Evolutionary conservation across 2,329 filamentous ascomycete species (phyloP).

Genomic region (Aspergillus persii): DNA sequence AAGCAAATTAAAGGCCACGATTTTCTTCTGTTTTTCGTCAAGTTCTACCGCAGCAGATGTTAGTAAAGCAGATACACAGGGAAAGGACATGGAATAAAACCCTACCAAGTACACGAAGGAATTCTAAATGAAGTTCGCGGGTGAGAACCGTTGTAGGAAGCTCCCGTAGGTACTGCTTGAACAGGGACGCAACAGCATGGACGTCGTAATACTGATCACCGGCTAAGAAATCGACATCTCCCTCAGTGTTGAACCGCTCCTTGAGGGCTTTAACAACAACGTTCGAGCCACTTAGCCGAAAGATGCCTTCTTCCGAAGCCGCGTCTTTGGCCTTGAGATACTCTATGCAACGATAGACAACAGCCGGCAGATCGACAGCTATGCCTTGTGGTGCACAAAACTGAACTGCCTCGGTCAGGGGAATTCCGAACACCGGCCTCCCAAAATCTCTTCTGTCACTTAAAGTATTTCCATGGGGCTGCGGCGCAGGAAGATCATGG

Average conservation of each 20-base stretch:
- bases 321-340: slow-evolving; percentile 84
- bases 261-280: slow-evolving; percentile 86
- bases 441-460: slow-evolving; percentile 54
- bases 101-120: slow-evolving; percentile 71
- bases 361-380: slow-evolving; percentile 76
- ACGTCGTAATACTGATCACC: slow-evolving; percentile 87
- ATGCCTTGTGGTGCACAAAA: slow-evolving; percentile 71
- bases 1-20: slow-evolving; percentile 71
- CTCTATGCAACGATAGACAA: slow-evolving; percentile 93
- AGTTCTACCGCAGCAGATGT: slow-evolving; percentile 56
- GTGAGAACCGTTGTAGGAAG: slow-evolving; percentile 89
- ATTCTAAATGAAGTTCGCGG: slow-evolving; percentile 83
- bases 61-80: background rate
- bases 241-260: slow-evolving; percentile 90
- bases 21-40: slow-evolving; percentile 70
- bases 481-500: slow-evolving; percentile 42
- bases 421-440: slow-evolving; percentile 77
- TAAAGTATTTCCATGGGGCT: slow-evolving; percentile 50
- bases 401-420: slow-evolving; percentile 80
- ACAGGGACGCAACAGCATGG: slow-evolving; percentile 87
- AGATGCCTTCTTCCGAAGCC: slow-evolving; percentile 86
- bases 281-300: slow-evolving; percentile 95
- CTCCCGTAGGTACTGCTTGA: slow-evolving; percentile 93
- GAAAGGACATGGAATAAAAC: background rate
- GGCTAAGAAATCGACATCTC: slow-evolving; percentile 80